phyloP scores from a whole-genome alignment of 2,329 filamentous ascomycete species.

The Zalaria obscura region DNA sequence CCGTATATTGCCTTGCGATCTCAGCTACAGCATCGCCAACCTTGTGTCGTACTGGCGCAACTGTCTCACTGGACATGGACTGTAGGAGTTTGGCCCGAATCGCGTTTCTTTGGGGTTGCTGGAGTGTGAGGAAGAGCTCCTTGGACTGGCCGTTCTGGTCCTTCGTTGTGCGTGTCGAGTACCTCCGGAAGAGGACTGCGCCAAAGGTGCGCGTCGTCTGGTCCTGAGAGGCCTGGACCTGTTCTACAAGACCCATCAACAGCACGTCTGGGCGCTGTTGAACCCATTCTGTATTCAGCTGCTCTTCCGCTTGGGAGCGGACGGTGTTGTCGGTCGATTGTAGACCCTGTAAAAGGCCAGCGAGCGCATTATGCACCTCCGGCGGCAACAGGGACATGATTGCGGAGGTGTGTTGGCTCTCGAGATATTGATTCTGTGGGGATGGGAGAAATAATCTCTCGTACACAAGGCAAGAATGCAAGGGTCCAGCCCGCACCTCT shows the following conservation, averaged over 20 bases:
- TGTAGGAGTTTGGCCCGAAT: conserved; percentile 78
- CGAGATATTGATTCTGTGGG: too few relatives aligned
- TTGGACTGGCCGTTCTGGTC: conserved; percentile 53
- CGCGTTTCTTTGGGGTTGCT: conserved; percentile 55
- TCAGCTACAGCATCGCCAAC: conserved; percentile 96
- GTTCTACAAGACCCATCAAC: conserved; percentile 87
- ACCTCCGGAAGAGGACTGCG: conserved; percentile 85
- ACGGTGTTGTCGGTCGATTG: conserved; percentile 80
- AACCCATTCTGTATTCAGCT: conserved; percentile 84
- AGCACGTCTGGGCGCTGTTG: conserved; percentile 67
- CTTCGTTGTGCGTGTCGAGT: conserved; percentile 80
- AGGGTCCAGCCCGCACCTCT: too few relatives aligned
- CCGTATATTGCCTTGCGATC: conserved; percentile 85
- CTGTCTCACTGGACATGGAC: conserved; percentile 57
- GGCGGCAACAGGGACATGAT: conserved; percentile 59
- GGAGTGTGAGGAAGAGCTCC: conserved; percentile 76
- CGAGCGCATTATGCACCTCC: conserved; percentile 72
- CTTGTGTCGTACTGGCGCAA: conserved; percentile 73
- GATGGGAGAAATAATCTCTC: too few relatives aligned
- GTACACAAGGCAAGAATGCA: too few relatives aligned
- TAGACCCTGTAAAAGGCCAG: conserved; percentile 74
- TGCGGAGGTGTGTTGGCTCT: not conserved
- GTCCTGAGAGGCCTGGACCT: conserved; percentile 67
- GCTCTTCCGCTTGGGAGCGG: conserved; percentile 76
- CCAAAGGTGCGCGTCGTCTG: conserved; percentile 75